These are phyloP conservation scores for Jimgerdemannia lactiflua DNA, from an alignment of 192 early-diverging fungal species.

Conservation along the genomic window DNA sequence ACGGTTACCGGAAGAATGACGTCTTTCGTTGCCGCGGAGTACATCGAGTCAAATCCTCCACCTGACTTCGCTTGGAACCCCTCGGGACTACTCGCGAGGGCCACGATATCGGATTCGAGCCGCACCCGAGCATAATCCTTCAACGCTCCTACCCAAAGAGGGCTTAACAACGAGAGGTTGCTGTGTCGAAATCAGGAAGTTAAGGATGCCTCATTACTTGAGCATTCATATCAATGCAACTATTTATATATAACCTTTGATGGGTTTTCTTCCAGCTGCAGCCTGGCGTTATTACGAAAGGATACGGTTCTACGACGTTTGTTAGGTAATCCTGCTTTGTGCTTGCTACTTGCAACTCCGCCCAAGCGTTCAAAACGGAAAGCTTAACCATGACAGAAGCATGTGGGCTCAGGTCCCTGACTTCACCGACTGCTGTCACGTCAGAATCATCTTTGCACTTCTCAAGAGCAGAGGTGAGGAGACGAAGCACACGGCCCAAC, in stretches of 20 bases:
- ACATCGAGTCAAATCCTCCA: conserved; percentile 38
- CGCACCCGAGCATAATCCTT: conserved; percentile 63
- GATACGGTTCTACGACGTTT: conserved; percentile 59
- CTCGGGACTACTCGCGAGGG: conserved; percentile 25
- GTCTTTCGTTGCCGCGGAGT: conserved; percentile 64
- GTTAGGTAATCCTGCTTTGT: conserved; percentile 57
- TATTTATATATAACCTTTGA: not conserved
- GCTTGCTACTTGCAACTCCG: conserved; percentile 68
- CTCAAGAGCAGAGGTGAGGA: conserved; percentile 69
- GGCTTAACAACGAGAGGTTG: conserved; percentile 28
- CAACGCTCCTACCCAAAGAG: conserved; percentile 60
- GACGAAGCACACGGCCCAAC: conserved; percentile 64
- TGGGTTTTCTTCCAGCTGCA: not conserved
- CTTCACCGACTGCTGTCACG: conserved; percentile 46
- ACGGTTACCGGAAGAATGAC: conserved; percentile 61
- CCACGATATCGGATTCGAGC: conserved; percentile 56
- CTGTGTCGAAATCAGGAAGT: not conserved
- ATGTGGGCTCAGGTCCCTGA: conserved; percentile 64
- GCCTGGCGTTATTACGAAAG: not conserved
- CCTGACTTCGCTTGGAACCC: conserved; percentile 30
- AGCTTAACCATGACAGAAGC: conserved; percentile 76
- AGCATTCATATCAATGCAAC: not conserved
- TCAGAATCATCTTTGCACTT: conserved; percentile 60
- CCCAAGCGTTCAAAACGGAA: conserved; percentile 78
- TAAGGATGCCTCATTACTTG: too few species aligned